Percentiles rank a stretch among this genome's conserved stretches.
phyloP scores from a whole-genome alignment of 768 basidiomycete species.

The Mycena rosella region DNA sequence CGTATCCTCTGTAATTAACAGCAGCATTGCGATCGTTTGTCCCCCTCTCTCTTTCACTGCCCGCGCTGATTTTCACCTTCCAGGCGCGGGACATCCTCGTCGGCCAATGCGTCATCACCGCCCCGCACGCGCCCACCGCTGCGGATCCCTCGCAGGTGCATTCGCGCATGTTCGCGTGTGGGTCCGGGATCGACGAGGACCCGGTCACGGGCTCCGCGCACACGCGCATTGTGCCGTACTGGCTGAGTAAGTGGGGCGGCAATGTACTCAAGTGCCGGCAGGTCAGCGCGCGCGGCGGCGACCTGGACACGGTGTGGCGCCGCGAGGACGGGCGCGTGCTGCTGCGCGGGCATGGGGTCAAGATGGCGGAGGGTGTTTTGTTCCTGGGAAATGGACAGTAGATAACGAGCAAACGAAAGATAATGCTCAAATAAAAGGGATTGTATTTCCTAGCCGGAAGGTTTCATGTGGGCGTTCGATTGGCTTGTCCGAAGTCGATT shows the following conservation, averaged over 20 bases:
- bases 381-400: background rate
- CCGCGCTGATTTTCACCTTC: background rate
- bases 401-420: too few relatives aligned
- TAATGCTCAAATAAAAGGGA: too few relatives aligned
- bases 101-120: slow-evolving; percentile 34
- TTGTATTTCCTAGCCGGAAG: too few relatives aligned
- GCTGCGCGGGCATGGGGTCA: slow-evolving; percentile 25
- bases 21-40: slow-evolving; percentile 24
- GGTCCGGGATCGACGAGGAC: slow-evolving; percentile 31
- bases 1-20: slow-evolving; percentile 19
- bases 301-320: slow-evolving; percentile 29
- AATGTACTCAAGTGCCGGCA: slow-evolving; percentile 21
- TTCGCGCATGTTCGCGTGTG: slow-evolving; percentile 33
- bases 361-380: slow-evolving; percentile 16
- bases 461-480: too few relatives aligned
- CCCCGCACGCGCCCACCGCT: slow-evolving; percentile 31
- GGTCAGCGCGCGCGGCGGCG: slow-evolving; percentile 30
- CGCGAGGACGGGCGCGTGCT: slow-evolving; percentile 27
- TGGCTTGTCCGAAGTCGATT: too few relatives aligned
- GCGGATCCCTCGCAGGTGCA: slow-evolving; percentile 29
- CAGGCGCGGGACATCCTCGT: slow-evolving; percentile 24
- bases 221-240: too few relatives aligned
- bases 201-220: slow-evolving; percentile 36
- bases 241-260: slow-evolving; percentile 28
- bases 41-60: background rate